Evolutionary conservation across 1,139 yeast genomes (phyloP), one percentile per base, ranked within the genome.

Genomic region (Hemisphaericaspora xylanilytica): DNA sequence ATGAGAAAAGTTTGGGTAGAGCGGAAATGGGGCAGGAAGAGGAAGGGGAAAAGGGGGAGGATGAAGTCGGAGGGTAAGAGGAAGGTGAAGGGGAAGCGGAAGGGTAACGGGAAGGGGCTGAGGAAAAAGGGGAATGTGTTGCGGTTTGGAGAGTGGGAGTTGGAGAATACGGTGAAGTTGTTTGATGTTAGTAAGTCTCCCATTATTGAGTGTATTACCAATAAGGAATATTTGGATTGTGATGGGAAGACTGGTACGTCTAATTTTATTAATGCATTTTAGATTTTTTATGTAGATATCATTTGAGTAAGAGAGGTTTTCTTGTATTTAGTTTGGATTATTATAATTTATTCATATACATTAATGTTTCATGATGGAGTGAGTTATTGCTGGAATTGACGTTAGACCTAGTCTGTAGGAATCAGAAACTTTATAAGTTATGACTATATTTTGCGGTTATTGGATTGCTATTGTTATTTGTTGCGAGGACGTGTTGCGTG

Each of bases 161-260:
- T 22, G 24, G 37, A 28, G 16, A 28, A 35, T 16, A 22, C 33
- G 18, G 33, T 46, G 2, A 33, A 37, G 16, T 31, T 46, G 39
- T 38, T 46, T 20, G 41, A 38, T 24, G 28, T 39, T 14, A 38
- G 35, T 21, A 33, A 20, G 33, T 32, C 38, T n/a, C 46, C 43
- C 5, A 29, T 46, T 11, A 38, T 46, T 12, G 38, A 41, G 17
- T 46, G 50, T 36, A 37, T 43, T 13, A 46, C 50, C 5, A 38
- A 45, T 33, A 41, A 36, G 8, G 12, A 27, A 11, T 32, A 37
- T 13, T 40, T 46, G 35, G 49, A 46, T 41, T 46, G 50, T 42
- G 12, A 25, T 20, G 43, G 47, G 3, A 31, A 36, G 8, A 35
- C 36, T 16, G 15, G 35, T 28, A 20, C 31, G 15, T 29, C 36